A percentile compares a stretch with the other conserved stretches of the same genome.
phyloP scores from a whole-genome alignment of 331 rosid genomes.

The Spiraea crenata region DNA sequence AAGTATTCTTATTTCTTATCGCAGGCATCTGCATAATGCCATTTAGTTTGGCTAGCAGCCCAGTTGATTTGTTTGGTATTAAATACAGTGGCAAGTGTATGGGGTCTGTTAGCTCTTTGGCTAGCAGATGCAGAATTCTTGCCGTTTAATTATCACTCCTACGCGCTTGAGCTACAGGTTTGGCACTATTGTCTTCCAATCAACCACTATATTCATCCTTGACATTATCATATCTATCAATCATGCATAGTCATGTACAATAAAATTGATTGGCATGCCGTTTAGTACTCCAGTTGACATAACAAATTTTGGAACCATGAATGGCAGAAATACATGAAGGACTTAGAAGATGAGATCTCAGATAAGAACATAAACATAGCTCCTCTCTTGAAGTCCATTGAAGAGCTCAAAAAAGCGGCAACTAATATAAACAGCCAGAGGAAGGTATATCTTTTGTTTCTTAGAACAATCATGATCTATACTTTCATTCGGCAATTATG shows the following conservation, averaged over 20 bases:
- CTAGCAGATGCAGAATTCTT: conserved; percentile 70
- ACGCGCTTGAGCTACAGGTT: conserved; percentile 63
- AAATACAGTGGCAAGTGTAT: conserved; percentile 57
- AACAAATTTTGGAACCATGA: background rate
- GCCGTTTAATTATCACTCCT: conserved; percentile 65
- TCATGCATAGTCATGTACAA: no score
- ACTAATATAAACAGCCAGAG: conserved; percentile 40
- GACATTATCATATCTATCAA: no score
- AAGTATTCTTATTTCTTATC: background rate
- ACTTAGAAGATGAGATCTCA: conserved; percentile 38
- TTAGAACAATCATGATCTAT: background rate
- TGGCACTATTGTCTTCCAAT: conserved; percentile 9
- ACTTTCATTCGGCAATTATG: background rate
- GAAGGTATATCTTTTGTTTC: conserved; percentile 38
- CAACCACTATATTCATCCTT: no score
- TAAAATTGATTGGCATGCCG: background rate
- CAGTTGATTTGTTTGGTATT: background rate
- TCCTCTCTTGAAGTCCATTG: conserved; percentile 56
- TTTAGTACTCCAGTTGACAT: background rate
- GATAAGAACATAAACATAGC: conserved; percentile 41
- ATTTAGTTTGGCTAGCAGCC: background rate
- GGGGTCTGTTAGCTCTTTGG: conserved; percentile 76
- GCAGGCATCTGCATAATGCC: no score
- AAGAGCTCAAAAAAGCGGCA: conserved; percentile 54
- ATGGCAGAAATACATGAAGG: conserved; percentile 37